A percentile compares a stretch with the other conserved stretches of the same genome.
Evolutionary conservation across 192 early-diverging fungal genomes (phyloP).

Genomic region (Dispira simplex): DNA sequence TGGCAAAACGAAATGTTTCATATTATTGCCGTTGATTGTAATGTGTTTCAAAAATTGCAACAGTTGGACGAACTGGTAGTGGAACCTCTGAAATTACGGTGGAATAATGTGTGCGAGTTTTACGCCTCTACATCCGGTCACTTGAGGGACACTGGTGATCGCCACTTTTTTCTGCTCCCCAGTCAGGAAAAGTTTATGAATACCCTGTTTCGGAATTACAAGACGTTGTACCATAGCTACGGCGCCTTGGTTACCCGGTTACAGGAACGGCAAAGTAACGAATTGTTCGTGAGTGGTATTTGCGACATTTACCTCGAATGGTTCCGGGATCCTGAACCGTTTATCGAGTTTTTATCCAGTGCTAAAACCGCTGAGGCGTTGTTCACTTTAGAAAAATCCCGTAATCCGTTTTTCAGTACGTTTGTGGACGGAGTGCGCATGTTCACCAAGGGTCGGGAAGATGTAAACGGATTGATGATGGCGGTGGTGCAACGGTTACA

Average conservation of each 20-base stretch:
- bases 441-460: not conserved
- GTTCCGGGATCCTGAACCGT: not conserved
- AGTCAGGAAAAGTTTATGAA: not conserved
- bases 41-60: not conserved
- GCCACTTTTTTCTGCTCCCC: not conserved
- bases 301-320: conserved; percentile 2
- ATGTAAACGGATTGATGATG: not conserved
- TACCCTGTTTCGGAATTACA: not conserved
- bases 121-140: not conserved
- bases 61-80: not conserved
- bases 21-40: not conserved
- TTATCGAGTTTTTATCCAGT: not conserved
- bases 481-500: not conserved
- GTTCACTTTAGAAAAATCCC: not conserved
- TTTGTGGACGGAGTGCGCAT: not conserved
- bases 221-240: not conserved
- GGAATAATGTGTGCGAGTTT: not conserved
- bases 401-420: not conserved
- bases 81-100: not conserved
- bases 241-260: not conserved
- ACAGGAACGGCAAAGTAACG: not conserved
- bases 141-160: not conserved
- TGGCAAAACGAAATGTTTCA: not conserved
- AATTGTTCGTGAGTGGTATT: conserved; percentile 1
- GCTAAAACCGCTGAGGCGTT: not conserved